Percentiles rank a stretch among this genome's conserved stretches.
Conservation (phyloP, 305 asterid species). For the Stenogyne calaminthoides region DNA sequence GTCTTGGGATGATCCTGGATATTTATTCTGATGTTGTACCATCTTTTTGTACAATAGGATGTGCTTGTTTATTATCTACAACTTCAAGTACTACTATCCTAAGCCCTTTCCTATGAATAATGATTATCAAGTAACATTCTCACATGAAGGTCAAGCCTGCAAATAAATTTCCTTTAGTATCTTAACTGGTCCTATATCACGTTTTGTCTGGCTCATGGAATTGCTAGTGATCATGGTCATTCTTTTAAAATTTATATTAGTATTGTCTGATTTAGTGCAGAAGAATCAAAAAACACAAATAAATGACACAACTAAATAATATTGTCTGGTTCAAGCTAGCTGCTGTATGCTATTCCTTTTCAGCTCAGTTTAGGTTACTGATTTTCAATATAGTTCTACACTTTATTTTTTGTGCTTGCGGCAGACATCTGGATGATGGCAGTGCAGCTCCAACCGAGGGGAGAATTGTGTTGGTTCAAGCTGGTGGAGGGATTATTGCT, state of each 20-base stretch:
- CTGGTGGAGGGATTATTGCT: conserved; percentile 89
- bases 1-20: background rate
- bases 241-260: background rate
- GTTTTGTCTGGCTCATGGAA: background rate
- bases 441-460: conserved; percentile 63
- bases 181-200: background rate
- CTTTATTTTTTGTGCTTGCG: conserved; percentile 17
- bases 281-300: background rate
- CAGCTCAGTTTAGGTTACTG: background rate
- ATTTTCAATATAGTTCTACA: background rate
- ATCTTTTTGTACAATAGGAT: background rate
- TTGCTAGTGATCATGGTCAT: background rate
- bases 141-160: conserved; percentile 2
- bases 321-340: background rate
- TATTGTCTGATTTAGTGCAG: conserved; percentile 4
- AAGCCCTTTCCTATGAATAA: background rate
- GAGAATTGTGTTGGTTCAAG: conserved; percentile 73
- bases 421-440: conserved; percentile 66
- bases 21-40: background rate
- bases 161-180: conserved; percentile 12
- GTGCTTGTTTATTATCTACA: background rate
- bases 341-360: background rate
- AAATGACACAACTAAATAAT: background rate
- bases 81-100: background rate
- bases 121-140: conserved; percentile 3